Evolutionary conservation across 2,329 filamentous ascomycete species (phyloP).

Genomic region (Chaetomium olivaceum): DNA sequence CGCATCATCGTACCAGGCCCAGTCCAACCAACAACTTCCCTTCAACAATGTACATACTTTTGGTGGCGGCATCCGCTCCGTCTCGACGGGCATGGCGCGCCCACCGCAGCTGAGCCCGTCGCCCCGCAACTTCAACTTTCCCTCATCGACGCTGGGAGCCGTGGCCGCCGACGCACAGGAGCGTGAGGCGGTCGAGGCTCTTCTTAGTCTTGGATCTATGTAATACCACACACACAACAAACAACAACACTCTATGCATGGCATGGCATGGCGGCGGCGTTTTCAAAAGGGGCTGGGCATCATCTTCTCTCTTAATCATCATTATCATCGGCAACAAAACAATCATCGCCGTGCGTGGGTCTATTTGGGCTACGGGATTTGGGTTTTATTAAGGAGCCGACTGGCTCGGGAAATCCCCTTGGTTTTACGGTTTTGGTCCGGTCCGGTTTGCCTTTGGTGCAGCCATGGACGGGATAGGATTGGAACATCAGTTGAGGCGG

Average conservation of each 20-base stretch:
- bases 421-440: conserved; percentile 12
- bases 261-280: conserved; percentile 53
- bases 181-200: conserved; percentile 77
- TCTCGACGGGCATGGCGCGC: conserved; percentile 57
- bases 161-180: conserved; percentile 67
- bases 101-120: conserved; percentile 47
- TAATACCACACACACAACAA: conserved; percentile 48
- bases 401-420: conserved; percentile 10
- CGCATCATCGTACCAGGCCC: conserved; percentile 62
- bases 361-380: conserved; percentile 23
- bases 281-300: conserved; percentile 37
- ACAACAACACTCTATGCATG: conserved; percentile 40
- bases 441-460: conserved; percentile 1
- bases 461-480: background rate
- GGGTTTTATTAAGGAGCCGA: conserved; percentile 14
- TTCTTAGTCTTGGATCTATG: conserved; percentile 78
- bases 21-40: conserved; percentile 52
- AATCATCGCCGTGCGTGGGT: conserved; percentile 17
- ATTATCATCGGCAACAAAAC: conserved; percentile 19
- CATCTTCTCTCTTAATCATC: conserved; percentile 16
- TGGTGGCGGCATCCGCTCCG: conserved; percentile 49
- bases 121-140: conserved; percentile 51
- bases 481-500: conserved; percentile 9
- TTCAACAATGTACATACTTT: conserved; percentile 53
- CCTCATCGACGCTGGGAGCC: conserved; percentile 50